Conservation (phyloP, 202 grass and related monocot species). For the Schoenoplectus triqueter region DNA sequence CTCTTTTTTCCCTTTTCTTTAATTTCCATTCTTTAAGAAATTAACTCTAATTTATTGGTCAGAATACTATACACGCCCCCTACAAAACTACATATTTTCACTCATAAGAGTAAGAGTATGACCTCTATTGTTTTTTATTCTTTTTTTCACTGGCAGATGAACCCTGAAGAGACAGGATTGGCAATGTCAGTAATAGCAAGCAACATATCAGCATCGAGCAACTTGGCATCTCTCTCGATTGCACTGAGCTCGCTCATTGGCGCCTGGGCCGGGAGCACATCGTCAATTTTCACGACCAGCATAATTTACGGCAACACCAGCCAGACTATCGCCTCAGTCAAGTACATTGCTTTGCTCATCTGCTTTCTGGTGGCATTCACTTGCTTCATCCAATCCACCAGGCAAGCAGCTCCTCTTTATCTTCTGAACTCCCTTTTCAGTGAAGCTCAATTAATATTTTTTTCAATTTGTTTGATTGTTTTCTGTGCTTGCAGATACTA, state of each 20-base stretch:
- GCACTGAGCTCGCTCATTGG: constrained; percentile 88
- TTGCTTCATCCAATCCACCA: constrained; percentile 96
- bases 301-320: constrained; percentile 77
- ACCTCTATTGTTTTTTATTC: not conserved
- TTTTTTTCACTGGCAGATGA: constrained; percentile 32
- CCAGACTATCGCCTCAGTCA: constrained; percentile 68
- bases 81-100: not conserved
- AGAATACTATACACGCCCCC: not conserved
- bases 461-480: not conserved
- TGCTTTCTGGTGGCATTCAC: constrained; percentile 93
- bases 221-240: constrained; percentile 84
- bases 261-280: constrained; percentile 74
- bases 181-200: constrained; percentile 79
- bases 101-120: not conserved
- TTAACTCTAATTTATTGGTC: not conserved
- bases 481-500: constrained; percentile 57
- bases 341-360: constrained; percentile 83
- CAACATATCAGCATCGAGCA: constrained; percentile 77
- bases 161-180: constrained; percentile 53
- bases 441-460: not conserved
- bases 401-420: constrained; percentile 20
- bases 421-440: not conserved
- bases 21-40: not conserved
- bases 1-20: not conserved
- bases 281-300: constrained; percentile 66